Evolutionary conservation across 345 rosid genomes (phyloP).

Genomic region (Mercurialis annua): DNA sequence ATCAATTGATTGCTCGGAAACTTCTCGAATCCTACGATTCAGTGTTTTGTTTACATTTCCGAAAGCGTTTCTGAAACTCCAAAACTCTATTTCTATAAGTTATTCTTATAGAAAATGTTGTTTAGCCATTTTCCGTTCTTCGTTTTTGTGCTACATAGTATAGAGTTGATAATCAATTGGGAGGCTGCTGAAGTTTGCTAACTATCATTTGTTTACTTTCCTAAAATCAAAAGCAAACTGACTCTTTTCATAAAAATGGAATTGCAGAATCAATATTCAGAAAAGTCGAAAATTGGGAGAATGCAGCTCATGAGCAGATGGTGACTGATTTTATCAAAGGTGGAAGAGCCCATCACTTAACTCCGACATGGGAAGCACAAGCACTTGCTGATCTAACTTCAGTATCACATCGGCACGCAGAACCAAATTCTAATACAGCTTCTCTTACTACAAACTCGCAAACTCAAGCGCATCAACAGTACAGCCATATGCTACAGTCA

Average conservation of each 20-base stretch:
- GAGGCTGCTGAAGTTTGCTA: not conserved
- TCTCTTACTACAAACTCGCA: conserved; percentile 3
- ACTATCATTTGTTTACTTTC: not conserved
- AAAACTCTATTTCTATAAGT: too few relatives aligned
- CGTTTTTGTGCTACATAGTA: too few relatives aligned
- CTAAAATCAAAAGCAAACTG: not conserved
- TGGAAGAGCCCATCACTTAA: conserved; percentile 19
- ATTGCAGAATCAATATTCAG: conserved; percentile 24
- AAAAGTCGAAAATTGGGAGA: conserved; percentile 17
- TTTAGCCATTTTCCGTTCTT: too few relatives aligned
- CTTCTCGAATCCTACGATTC: too few relatives aligned
- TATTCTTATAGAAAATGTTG: too few relatives aligned
- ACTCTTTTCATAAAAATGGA: not conserved
- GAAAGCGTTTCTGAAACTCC: too few relatives aligned
- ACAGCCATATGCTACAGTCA: conserved; percentile 15
- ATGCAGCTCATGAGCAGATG: conserved; percentile 25
- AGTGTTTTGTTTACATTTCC: too few relatives aligned
- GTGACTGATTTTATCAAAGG: conserved; percentile 4
- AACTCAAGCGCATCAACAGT: conserved; percentile 11
- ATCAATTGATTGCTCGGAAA: too few relatives aligned
- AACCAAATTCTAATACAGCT: conserved; percentile 23
- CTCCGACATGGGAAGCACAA: conserved; percentile 27
- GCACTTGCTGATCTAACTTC: conserved; percentile 21
- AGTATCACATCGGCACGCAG: conserved; percentile 12
- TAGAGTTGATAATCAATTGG: not conserved